These are phyloP conservation scores for Metschnikowia noctiluminum DNA, from an alignment of 805 yeast genomes.

Conservation along the genomic window DNA sequence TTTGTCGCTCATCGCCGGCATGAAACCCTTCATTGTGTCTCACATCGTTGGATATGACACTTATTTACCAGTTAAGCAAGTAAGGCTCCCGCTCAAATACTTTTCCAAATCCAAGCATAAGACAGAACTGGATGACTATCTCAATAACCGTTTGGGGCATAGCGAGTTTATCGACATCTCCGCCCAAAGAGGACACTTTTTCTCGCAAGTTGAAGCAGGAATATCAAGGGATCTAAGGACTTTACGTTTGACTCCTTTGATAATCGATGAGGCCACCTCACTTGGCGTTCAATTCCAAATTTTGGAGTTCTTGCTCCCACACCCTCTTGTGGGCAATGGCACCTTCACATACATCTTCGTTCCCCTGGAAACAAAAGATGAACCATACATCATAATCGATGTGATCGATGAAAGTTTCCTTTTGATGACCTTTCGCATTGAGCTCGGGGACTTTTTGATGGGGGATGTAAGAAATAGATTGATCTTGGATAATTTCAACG, in stretches of 20 bases:
- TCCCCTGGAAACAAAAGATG: slow-evolving; percentile 19
- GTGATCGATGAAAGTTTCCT: slow-evolving; percentile 50
- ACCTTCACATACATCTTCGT: slow-evolving; percentile 13
- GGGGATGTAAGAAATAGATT: slow-evolving; percentile 19
- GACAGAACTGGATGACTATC: slow-evolving; percentile 11
- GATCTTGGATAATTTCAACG: slow-evolving; percentile 31
- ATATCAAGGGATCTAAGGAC: slow-evolving; percentile 30
- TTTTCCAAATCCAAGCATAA: background rate
- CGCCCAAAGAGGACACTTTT: slow-evolving; percentile 14
- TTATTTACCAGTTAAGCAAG: slow-evolving; percentile 14
- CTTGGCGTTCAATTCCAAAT: slow-evolving; percentile 33
- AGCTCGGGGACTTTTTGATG: slow-evolving; percentile 39
- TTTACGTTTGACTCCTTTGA: slow-evolving; percentile 39
- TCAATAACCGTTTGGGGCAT: slow-evolving; percentile 10
- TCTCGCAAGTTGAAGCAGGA: slow-evolving; percentile 20
- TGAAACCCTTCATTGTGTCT: slow-evolving; percentile 14
- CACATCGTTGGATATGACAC: slow-evolving; percentile 17
- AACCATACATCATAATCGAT: slow-evolving; percentile 45
- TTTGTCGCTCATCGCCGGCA: background rate
- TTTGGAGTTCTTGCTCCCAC: slow-evolving; percentile 26
- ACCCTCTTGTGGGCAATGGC: slow-evolving; percentile 17
- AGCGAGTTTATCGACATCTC: slow-evolving; percentile 16
- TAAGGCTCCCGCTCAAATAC: slow-evolving; percentile 19
- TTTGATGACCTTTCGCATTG: slow-evolving; percentile 48
- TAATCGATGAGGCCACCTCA: slow-evolving; percentile 28